Conservation (phyloP, 2,329 filamentous ascomycete species). For the Coniella lustricola region DNA sequence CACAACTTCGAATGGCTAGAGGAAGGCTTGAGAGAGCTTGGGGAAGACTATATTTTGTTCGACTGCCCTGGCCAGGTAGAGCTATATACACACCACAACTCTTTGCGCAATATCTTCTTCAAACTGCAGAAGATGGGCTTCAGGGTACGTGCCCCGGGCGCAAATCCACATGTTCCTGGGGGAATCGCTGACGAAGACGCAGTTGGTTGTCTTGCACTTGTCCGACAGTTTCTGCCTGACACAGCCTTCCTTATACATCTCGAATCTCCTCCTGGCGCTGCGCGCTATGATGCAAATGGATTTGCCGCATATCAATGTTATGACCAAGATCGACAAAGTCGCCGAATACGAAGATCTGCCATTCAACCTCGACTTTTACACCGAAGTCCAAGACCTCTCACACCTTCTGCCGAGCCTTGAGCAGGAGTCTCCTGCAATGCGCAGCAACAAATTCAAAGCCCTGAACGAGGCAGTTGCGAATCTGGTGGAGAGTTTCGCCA, state of each 20-base stretch:
- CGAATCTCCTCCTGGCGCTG: slow-evolving; percentile 84
- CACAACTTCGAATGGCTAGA: slow-evolving; percentile 91
- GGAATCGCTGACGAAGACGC: slow-evolving; percentile 4
- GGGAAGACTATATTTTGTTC: slow-evolving; percentile 88
- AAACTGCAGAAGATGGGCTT: slow-evolving; percentile 86
- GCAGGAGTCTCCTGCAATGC: slow-evolving; percentile 64
- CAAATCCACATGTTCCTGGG: not conserved
- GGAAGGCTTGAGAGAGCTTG: slow-evolving; percentile 68
- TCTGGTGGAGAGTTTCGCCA: slow-evolving; percentile 79
- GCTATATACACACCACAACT: slow-evolving; percentile 91
- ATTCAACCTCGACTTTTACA: slow-evolving; percentile 96
- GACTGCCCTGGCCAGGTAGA: slow-evolving; percentile 97
- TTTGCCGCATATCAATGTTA: slow-evolving; percentile 87
- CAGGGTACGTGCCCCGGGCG: slow-evolving; percentile 55
- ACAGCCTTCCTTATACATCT: slow-evolving; percentile 89
- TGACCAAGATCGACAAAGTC: slow-evolving; percentile 97
- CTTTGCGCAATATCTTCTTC: slow-evolving; percentile 85
- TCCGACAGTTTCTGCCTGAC: slow-evolving; percentile 92
- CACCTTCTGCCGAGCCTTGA: slow-evolving; percentile 78
- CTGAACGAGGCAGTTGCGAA: slow-evolving; percentile 83
- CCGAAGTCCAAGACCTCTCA: slow-evolving; percentile 87
- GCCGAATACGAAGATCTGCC: slow-evolving; percentile 76
- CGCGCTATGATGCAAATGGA: slow-evolving; percentile 98
- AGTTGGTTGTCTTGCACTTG: slow-evolving; percentile 91
- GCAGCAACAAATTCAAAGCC: slow-evolving; percentile 69